Evolutionary conservation across 352 stramenopile species (phyloP), one percentile per base, ranked within the genome.

Genomic region (Aphanomyces astaci): DNA sequence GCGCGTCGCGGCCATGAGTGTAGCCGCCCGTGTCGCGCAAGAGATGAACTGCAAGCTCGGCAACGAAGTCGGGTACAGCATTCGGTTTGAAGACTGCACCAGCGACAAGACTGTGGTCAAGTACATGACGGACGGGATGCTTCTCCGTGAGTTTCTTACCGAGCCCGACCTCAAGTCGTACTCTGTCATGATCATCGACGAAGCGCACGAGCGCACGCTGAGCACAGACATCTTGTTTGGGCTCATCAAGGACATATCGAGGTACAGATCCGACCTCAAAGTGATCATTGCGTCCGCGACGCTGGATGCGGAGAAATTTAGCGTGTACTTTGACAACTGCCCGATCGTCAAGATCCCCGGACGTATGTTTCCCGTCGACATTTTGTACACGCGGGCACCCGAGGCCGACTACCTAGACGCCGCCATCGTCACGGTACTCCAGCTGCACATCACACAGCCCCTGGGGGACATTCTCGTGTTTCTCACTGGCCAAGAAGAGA

Each of bases 51-150:
- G 98, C 15, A 96, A 97, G 71, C 75, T 99, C 4, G 97, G 97
- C 13, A 90, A 98, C 54, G 94, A 99, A 78, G 96, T 99, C 27
- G 97, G 97, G 0, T 99, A 99, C 77, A 96, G 88, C 30, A 99
- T 99, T 72, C 96, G 98, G 63, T 99, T 99, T 74, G 97, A 99
- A 75, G 98, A 99, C 76, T 98, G 96, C 71, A 99, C 97, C 25
- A 98, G 86, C 64, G 92, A 98, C 64, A 92, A 97, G 56, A 99
- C 98, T 0, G 76, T 95, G 28, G 92, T 99, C 63, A 97, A 98
- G 76, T 99, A 99, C 82, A 99, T 99, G 94, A 99, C 98, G 1
- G 97, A 99, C 75, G 98, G 97, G 74, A 99, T 99, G 96, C 77
- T 99, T 25, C 80, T 99, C 40, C 89, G 96, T 45, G 97, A 99